Conservation (phyloP, 2,329 filamentous ascomycete genomes). For the Bipolaris oryzae region DNA sequence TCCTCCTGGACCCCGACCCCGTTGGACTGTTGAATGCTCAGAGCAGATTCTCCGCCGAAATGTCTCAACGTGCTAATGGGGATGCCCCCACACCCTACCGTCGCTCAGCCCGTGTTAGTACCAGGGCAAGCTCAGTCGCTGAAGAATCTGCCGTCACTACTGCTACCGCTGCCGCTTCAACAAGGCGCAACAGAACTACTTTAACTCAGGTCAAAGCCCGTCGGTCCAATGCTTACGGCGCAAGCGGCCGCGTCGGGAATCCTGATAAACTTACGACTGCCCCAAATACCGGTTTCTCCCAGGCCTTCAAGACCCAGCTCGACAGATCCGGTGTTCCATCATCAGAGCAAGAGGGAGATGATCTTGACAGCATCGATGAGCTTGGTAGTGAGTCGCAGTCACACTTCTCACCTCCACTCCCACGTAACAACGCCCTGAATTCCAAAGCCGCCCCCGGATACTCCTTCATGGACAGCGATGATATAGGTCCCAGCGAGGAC, state of each 20-base stretch:
- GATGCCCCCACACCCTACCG: constrained; percentile 37
- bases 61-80: constrained; percentile 31
- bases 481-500: constrained; percentile 27
- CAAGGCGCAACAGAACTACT: constrained; percentile 30
- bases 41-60: constrained; percentile 9
- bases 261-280: constrained; percentile 37
- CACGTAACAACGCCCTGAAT: background rate
- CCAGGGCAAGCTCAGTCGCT: constrained; percentile 35
- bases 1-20: background rate
- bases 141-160: constrained; percentile 31
- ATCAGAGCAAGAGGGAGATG: constrained; percentile 22
- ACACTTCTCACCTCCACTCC: constrained; percentile 11
- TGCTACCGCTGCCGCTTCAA: constrained; percentile 22
- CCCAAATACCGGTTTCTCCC: constrained; percentile 38
- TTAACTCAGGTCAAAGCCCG: constrained; percentile 41
- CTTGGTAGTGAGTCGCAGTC: constrained; percentile 11
- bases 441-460: constrained; percentile 20
- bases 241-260: constrained; percentile 40
- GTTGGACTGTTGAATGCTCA: background rate
- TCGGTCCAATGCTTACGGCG: constrained; percentile 47
- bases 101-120: constrained; percentile 38
- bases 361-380: constrained; percentile 23
- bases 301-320: constrained; percentile 41
- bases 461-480: constrained; percentile 29
- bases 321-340: constrained; percentile 32